Evolutionary conservation across 2,329 filamentous ascomycete species (phyloP), one percentile per base, ranked within the genome.

Genomic region (Trichoderma sp.): DNA sequence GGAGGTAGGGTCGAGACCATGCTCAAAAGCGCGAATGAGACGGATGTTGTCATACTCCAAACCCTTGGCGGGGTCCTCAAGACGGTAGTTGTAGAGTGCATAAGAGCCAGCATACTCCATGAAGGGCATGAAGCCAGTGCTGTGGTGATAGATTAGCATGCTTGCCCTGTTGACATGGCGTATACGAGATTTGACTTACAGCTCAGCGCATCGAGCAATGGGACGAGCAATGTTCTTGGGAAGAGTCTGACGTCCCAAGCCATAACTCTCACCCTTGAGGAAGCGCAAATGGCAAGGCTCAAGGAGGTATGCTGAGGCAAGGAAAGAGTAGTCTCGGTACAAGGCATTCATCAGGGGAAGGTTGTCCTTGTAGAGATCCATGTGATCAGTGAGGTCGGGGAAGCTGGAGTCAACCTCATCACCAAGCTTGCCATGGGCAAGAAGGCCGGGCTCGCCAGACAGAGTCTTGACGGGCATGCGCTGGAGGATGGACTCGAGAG

Each of bases 261-360:
- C 94, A 79, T 97, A 97, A 1, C 86, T 86, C 79, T 93, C 90
- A 0, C 91, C 92, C 80, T 88, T 91, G 73, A 91, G 76, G 77
- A 90, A 91, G 50, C 87, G 88, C 83, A 93, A 87, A 82, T 96
- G 95, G 81, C 95, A 98, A 12, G 95, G 95, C 85, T 98, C 95
- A 34, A 98, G 89, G 34, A 98, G 85, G 80, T 97, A 97, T 0
- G 94, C 93, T 28, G 93, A 97, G 6, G 94, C 92, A 34, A 97
- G 84, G 85, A 97, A 98, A 15, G 92, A 93, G 81, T 97, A 98
- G 83, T 98, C 95, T 23, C 95, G 88, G 81, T 97, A 97, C 62
- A 97, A 84, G 39, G 94, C 94, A 77, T 95, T 96, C 85, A 97
- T 90, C 72, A 93, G 83, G 17, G 92, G 91, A 50, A 95, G 86